These are phyloP conservation scores for Nymphaea colorata DNA, from an alignment of 164 flowering plant species.

Conservation along the genomic window DNA sequence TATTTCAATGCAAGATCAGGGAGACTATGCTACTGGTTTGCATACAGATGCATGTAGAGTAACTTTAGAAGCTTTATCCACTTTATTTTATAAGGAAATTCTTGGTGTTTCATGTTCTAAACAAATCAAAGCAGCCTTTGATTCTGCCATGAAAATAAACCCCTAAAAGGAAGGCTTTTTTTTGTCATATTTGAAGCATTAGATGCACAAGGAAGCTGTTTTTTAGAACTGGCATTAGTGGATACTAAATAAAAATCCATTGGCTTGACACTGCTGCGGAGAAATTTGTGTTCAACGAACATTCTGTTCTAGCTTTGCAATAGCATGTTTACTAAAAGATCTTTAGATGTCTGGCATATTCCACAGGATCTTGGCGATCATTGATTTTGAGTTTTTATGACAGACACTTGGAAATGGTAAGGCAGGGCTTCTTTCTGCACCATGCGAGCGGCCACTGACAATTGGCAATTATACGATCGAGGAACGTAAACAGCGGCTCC, in stretches of 20 bases:
- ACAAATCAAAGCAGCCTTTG: background rate
- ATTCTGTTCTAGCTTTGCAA: background rate
- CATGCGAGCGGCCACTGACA: constrained; percentile 25
- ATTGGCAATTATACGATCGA: constrained; percentile 38
- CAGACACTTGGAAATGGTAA: constrained; percentile 71
- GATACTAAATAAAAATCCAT: background rate
- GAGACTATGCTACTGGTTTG: too few species aligned
- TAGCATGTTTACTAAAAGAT: constrained; percentile 21
- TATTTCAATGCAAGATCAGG: too few species aligned
- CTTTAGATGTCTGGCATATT: constrained; percentile 39
- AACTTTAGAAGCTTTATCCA: too few species aligned
- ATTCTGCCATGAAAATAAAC: background rate
- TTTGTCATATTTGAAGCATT: too few species aligned
- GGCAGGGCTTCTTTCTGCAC: constrained; percentile 25
- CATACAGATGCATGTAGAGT: too few species aligned
- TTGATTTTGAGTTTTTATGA: constrained; percentile 54
- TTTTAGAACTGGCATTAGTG: background rate
- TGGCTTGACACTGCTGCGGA: background rate
- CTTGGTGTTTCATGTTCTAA: too few species aligned
- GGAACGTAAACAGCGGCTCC: constrained; percentile 78
- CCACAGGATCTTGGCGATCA: constrained; percentile 37
- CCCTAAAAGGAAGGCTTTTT: background rate
- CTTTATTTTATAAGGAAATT: too few species aligned
- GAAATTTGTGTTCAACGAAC: background rate
- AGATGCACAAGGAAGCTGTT: background rate